Evolutionary conservation across 352 stramenopile genomes (phyloP), one percentile per base, ranked within the genome.

Genomic region (Pythium brassicae): DNA sequence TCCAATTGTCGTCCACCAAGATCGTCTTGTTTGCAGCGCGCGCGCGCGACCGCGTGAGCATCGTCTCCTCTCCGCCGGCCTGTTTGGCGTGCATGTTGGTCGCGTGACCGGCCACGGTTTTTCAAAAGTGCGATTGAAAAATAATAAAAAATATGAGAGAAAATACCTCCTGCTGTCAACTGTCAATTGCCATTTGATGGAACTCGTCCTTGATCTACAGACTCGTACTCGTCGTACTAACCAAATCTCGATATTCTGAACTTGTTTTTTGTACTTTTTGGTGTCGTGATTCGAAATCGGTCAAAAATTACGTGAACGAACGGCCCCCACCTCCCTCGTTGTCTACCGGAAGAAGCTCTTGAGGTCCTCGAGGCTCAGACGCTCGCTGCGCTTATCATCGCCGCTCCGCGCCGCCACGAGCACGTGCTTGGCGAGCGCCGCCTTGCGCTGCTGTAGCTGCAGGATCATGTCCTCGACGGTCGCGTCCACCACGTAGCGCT

Each of bases 401-500:
- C 32, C 58, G 27, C 68, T 55, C 29, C 82, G 75, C n/a, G 71
- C 63, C 0, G 65, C 70, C 22, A 90, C 78, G 6, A 97, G 72
- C 39, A 92, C 88, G 51, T 89, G 86, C 51, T 87, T 87, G 2
- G 83, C 89, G 42, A 98, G 74, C 32, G 74, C 74, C 27, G 86
- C 74, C 63, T 98, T 98, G 57, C 87, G 86, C 55, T 95, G 60
- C 62, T 98, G 91, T 29, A 97, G 68, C 61, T 85, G 73, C 37
- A 96, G 54, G 46, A 98, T 95, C 76, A 96, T 95, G 50, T 95
- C 85, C 50, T 98, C 92, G 37, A 97, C 87, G 5, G 88, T 96
- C 61, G 93, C 76, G 2, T 78, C 62, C 23, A 97, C 73, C 32
- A 97, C 74, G 65, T 97, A 96, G 43, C 91, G 82, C 65, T 95